Base-by-base conservation (phyloP, 371 early-diverging fungal genomes). In the Ordospora colligata region DNA sequence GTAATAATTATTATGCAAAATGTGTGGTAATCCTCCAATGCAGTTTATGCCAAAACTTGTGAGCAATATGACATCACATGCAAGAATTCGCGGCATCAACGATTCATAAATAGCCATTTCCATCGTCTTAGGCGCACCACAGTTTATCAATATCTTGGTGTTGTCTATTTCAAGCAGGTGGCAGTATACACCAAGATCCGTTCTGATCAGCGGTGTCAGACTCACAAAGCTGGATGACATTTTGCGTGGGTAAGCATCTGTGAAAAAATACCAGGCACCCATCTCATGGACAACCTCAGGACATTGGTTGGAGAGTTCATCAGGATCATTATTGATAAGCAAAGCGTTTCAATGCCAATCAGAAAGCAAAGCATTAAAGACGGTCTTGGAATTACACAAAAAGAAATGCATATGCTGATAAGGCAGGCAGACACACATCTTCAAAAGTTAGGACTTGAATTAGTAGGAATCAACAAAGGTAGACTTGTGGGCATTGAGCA, bases 31-130 rank as follows among this genome's bases (percentile, higher is more conserved):
- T 0, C 91, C 96, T 12, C 97, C 96, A 2, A 94, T 76, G 78
- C 93, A 94, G 27, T 87, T 84, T 53, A 92, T 79, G 73, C 92
- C 93, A 19, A 90, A 89, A 73, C 94, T 95, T 6, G 93, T 90
- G 42, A 98, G 77, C 22, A 98, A 84, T 32, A 97, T 90, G 7
- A 88, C 90, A 82, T 98, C 96, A n/a, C 93, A 89, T 47, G 89
- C 88, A 10, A 52, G 50, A 23, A 77, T 80, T 12, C 62, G 42
- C 6, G 52, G 22, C 51, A 76, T 65, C 9, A 78, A 25, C 12
- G 73, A 14, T 3, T 70, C 43, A 51, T 82, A 81, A 0, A 80
- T 68, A 22, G 32, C 25, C 37, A 73, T 54, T 52, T 76, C 65
- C 19, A 84, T 52, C 14, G 67, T 58, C 17, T 52, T 23, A 4